Conservation (phyloP, 768 basidiomycete species). For the Lactifluus piperatus region DNA sequence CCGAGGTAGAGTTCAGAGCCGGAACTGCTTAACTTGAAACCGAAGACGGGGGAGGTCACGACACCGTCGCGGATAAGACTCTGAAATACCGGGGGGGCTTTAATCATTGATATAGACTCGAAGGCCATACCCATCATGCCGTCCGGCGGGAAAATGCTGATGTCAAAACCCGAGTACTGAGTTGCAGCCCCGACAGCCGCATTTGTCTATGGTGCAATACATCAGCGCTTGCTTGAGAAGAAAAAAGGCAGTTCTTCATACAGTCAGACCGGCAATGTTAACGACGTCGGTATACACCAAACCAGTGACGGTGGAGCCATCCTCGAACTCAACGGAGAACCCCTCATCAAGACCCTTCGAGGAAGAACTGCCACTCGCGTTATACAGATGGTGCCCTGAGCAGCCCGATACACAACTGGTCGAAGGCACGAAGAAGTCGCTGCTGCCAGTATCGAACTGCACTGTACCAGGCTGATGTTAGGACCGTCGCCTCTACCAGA, state of each 20-base stretch:
- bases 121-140: conserved; percentile 37
- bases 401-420: background rate
- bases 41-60: conserved; percentile 33
- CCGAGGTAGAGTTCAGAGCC: conserved; percentile 21
- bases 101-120: conserved; percentile 23
- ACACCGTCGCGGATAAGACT: conserved; percentile 33
- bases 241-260: background rate
- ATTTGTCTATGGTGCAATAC: conserved; percentile 14
- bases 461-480: background rate
- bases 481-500: too few species aligned
- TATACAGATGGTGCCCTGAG: background rate
- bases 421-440: background rate
- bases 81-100: conserved; percentile 27
- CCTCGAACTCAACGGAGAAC: background rate
- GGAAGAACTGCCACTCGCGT: background rate
- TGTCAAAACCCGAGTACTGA: conserved; percentile 30
- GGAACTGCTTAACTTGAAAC: conserved; percentile 36
- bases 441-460: background rate
- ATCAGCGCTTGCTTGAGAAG: background rate
- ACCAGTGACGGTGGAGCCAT: background rate
- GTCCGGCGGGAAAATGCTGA: conserved; percentile 28
- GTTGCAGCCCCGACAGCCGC: conserved; percentile 37
- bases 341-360: background rate
- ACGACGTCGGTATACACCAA: background rate
- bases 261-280: conserved; percentile 29